These are phyloP conservation scores for Emericellopsis atlantica DNA, from an alignment of 2,329 filamentous ascomycete species.

Conservation along the genomic window DNA sequence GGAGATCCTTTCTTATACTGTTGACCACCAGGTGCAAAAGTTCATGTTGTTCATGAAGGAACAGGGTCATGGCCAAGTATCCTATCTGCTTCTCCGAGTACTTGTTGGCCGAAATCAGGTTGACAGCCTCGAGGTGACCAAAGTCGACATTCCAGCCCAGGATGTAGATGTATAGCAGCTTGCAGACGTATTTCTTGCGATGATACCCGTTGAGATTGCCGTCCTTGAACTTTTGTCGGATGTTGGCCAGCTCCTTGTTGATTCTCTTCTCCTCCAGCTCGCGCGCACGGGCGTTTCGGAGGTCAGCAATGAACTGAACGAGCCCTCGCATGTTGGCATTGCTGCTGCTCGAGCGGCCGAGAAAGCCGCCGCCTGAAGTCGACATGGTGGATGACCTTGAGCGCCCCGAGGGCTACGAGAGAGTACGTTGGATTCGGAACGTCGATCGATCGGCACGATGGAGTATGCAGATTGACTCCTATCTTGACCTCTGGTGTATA, in stretches of 20 bases:
- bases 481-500: too few relatives aligned
- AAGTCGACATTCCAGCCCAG: slow-evolving; percentile 99
- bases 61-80: slow-evolving; percentile 92
- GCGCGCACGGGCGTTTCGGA: slow-evolving; percentile 86
- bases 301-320: slow-evolving; percentile 95
- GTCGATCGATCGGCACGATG: not conserved
- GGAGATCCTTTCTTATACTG: slow-evolving; percentile 90
- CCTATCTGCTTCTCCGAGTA: slow-evolving; percentile 99
- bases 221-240: slow-evolving; percentile 95
- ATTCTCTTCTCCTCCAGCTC: slow-evolving; percentile 98
- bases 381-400: slow-evolving; percentile 29
- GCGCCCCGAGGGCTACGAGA: not conserved
- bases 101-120: slow-evolving; percentile 89
- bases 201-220: slow-evolving; percentile 90
- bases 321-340: slow-evolving; percentile 67
- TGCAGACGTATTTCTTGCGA: slow-evolving; percentile 99
- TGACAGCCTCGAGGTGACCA: slow-evolving; percentile 94
- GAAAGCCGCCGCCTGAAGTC: slow-evolving; percentile 45
- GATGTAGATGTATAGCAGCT: slow-evolving; percentile 98
- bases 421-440: not conserved
- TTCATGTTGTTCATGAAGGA: slow-evolving; percentile 95
- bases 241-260: slow-evolving; percentile 98
- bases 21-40: slow-evolving; percentile 93
- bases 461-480: too few relatives aligned
- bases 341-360: slow-evolving; percentile 52